A percentile compares a stretch with the other conserved stretches of the same genome.
phyloP scores from a whole-genome alignment of 352 stramenopile genomes.

The Pythium plurisporium region DNA sequence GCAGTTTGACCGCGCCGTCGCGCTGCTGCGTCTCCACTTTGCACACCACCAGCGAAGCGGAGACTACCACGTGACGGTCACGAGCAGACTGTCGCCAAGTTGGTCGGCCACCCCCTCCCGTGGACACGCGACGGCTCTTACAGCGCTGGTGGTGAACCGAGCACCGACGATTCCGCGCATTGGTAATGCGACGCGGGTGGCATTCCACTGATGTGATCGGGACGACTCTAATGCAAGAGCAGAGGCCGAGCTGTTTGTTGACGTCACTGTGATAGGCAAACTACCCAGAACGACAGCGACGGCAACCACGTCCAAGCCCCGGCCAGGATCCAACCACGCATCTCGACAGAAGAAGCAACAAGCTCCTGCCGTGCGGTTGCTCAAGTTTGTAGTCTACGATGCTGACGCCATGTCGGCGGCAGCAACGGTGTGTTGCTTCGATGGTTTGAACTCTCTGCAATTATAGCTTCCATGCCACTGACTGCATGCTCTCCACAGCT shows the following conservation, averaged over 20 bases:
- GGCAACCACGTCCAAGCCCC: neutral
- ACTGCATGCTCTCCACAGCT: neutral
- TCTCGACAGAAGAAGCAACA: neutral
- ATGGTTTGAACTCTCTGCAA: neutral
- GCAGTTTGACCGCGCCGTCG: constrained; percentile 50
- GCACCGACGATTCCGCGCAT: constrained; percentile 45
- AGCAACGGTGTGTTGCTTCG: neutral
- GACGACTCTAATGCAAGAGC: neutral
- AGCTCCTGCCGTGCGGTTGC: neutral
- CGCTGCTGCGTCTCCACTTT: constrained; percentile 39
- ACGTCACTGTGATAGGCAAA: neutral
- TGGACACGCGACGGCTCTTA: constrained; percentile 13
- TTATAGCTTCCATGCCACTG: neutral
- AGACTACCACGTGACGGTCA: constrained; percentile 46
- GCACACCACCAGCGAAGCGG: constrained; percentile 9
- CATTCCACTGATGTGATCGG: neutral
- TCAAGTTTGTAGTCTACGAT: constrained; percentile 17
- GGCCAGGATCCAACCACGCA: neutral
- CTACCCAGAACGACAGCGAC: neutral
- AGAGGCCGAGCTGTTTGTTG: constrained; percentile 19
- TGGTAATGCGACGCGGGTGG: constrained; percentile 24
- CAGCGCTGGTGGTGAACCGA: constrained; percentile 54
- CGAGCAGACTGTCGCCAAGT: neutral
- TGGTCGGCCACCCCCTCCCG: neutral
- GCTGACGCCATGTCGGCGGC: constrained; percentile 1